Base-by-base conservation (phyloP, 768 basidiomycete genomes). In the Phanerodontia chrysosporium region DNA sequence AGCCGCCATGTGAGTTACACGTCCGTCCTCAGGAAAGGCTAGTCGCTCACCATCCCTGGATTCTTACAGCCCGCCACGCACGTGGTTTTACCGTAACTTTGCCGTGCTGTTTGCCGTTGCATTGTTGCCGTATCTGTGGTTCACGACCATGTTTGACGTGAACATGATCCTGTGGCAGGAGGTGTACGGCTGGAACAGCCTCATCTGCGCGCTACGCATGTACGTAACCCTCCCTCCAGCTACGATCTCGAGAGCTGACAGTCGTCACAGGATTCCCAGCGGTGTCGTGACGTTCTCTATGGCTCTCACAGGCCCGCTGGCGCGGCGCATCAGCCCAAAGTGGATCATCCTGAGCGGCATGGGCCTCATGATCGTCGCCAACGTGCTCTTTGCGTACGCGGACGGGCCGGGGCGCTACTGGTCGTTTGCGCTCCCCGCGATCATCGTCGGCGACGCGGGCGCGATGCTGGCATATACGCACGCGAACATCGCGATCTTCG, bases 401-500 rank as follows among this genome's bases (percentile, higher is more conserved):
- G 71, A 78, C 51, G 62, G 58, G 2, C 66, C 70, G 16, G 69
- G 70, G 12, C 59, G 69, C 22, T 83, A 82, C 65, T 83, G 78
- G 78, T 57, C 58, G 0, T 71, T 74, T 52, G 67, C 73, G 44
- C 80, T 83, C 57, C 79, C 83, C 36, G 82, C 74, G 7, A 76
- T 81, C 59, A 51, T 72, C 32, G 49, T 83, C n/a, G 80, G 80
- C 16, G 73, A 78, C 7, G 68, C 74, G 9, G 82, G 82, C 1
- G 64, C 69, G 1, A 76, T 75, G 64, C 59, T 82, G 39, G 66
- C 71, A 18, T 83, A 72, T 52, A 75, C 70, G 21, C 78, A 77
- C 42, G 69, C 76, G 9, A 81, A 77, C 59, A 77, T 83, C 35
- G 78, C 79, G 5, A 72, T 83, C 32, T 75, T 83, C 64, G 73